phyloP scores from a whole-genome alignment of 2,329 filamentous ascomycete species.

The Trichocomaceae sp. region DNA sequence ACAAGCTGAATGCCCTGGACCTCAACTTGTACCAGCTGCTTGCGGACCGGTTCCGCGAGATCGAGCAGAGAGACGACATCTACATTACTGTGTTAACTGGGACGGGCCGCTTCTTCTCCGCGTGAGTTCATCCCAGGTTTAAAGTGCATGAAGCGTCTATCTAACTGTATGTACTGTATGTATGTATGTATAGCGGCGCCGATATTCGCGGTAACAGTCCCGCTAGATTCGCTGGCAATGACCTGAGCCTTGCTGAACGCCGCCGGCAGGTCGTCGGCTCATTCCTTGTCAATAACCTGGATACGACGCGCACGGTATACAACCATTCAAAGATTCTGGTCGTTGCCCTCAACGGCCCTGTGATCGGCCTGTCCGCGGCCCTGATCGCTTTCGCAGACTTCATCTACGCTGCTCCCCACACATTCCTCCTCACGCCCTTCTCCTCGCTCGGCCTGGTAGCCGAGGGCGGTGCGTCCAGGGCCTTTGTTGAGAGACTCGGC shows the following conservation, averaged over 20 bases:
- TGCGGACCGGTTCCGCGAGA: constrained; percentile 64
- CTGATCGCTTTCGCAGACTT: constrained; percentile 82
- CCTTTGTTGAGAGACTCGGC: constrained; percentile 73
- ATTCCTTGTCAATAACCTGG: constrained; percentile 82
- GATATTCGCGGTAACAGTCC: constrained; percentile 21
- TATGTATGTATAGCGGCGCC: constrained; percentile 4
- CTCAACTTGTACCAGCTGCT: constrained; percentile 70
- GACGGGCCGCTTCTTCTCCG: constrained; percentile 77
- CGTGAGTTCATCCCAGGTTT: constrained; percentile 56
- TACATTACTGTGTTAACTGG: constrained; percentile 78
- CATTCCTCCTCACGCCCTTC: constrained; percentile 88
- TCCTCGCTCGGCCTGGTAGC: constrained; percentile 77
- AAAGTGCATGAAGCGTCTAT: no score
- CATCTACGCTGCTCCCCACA: constrained; percentile 73
- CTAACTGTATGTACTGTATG: no score
- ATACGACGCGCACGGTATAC: constrained; percentile 85
- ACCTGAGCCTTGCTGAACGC: constrained; percentile 30
- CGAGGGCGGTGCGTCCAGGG: constrained; percentile 74
- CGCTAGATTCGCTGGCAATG: constrained; percentile 11
- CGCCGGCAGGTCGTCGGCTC: constrained; percentile 57
- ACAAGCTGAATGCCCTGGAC: constrained; percentile 80
- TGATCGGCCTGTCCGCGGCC: constrained; percentile 79
- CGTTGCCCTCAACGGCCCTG: constrained; percentile 84
- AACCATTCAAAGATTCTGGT: constrained; percentile 91
- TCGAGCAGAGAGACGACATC: constrained; percentile 72